A percentile compares a stretch with the other conserved stretches of the same genome.
These are phyloP conservation scores for Tolypocladium capitatum DNA, from an alignment of 2,329 filamentous ascomycete genomes.

Conservation along the genomic window DNA sequence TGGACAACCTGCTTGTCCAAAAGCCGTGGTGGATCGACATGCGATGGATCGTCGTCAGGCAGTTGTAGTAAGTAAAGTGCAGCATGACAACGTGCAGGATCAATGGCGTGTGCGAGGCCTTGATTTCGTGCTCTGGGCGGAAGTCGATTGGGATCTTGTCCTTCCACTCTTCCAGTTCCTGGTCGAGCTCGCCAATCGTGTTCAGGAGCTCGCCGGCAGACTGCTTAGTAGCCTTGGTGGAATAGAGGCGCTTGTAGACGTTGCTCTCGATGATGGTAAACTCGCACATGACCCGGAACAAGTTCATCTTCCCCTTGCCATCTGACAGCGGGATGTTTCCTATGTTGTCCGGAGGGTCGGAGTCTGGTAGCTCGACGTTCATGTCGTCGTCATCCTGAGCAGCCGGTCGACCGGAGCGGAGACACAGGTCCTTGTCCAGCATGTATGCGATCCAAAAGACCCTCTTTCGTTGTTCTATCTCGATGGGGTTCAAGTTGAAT, in stretches of 20 bases:
- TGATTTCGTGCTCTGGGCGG: conserved; percentile 93
- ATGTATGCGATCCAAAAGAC: conserved; percentile 56
- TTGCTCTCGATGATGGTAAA: conserved; percentile 86
- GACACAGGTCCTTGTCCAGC: conserved; percentile 49
- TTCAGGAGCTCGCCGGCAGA: conserved; percentile 87
- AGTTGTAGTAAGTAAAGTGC: conserved; percentile 97
- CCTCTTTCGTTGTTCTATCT: conserved; percentile 73
- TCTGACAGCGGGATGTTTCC: conserved; percentile 86
- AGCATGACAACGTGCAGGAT: conserved; percentile 88
- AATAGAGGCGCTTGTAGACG: conserved; percentile 88
- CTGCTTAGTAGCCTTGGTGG: conserved; percentile 81
- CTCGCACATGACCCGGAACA: conserved; percentile 86
- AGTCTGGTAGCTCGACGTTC: conserved; percentile 90
- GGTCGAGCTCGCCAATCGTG: conserved; percentile 89
- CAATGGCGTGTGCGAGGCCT: conserved; percentile 80
- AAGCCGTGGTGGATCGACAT: conserved; percentile 98
- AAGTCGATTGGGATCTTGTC: conserved; percentile 91
- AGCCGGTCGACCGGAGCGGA: conserved; percentile 45
- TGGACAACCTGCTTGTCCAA: conserved; percentile 90
- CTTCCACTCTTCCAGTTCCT: conserved; percentile 87
- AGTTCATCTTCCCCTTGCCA: conserved; percentile 83
- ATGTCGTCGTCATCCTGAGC: conserved; percentile 59
- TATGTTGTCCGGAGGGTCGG: conserved; percentile 81
- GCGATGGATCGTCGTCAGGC: conserved; percentile 89
- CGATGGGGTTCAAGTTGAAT: conserved; percentile 85